phyloP scores from a whole-genome alignment of 345 rosid species.

The Salix brachista region DNA sequence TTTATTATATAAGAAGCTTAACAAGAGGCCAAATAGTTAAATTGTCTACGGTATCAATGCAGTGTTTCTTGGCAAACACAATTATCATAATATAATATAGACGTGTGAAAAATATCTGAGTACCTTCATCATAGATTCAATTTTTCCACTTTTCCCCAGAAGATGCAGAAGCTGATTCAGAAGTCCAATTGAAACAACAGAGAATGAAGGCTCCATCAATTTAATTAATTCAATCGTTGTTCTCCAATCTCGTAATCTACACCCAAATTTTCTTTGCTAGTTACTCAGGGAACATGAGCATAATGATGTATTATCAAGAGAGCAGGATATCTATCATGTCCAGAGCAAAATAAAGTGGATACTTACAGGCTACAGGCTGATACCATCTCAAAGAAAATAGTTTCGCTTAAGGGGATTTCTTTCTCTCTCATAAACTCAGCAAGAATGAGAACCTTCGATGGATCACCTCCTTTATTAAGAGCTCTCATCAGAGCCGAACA shows the following conservation, averaged over 20 bases:
- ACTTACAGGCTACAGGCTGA: constrained; percentile 89
- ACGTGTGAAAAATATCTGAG: neutral
- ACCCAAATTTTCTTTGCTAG: constrained; percentile 20
- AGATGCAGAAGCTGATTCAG: constrained; percentile 72
- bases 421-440: constrained; percentile 65
- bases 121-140: constrained; percentile 82
- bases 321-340: constrained; percentile 3
- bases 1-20: neutral
- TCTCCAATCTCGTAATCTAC: constrained; percentile 80
- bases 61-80: neutral
- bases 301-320: neutral
- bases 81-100: neutral
- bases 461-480: constrained; percentile 69
- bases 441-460: constrained; percentile 63
- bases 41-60: neutral
- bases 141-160: constrained; percentile 78
- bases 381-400: constrained; percentile 66
- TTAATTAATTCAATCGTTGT: constrained; percentile 44
- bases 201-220: constrained; percentile 67
- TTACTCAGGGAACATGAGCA: neutral
- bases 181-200: constrained; percentile 56
- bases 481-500: constrained; percentile 86
- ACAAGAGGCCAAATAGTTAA: neutral
- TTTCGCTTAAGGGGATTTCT: constrained; percentile 54
- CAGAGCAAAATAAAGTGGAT: neutral